These are phyloP conservation scores for Boletellus sp. DNA, from an alignment of 1,284 basidiomycete genomes.

Conservation along the genomic window DNA sequence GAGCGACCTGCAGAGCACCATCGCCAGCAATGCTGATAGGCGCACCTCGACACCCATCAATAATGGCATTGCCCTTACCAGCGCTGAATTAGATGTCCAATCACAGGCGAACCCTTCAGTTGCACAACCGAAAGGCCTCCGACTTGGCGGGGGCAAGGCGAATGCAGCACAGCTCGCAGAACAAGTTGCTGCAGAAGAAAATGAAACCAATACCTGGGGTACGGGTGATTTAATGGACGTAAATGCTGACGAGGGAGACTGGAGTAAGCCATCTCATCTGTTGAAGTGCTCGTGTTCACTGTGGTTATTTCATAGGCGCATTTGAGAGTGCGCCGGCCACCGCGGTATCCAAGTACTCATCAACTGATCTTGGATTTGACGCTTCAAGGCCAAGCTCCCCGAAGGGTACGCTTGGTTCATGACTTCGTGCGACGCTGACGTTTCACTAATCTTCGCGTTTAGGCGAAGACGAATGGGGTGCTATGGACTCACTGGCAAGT, in stretches of 20 bases:
- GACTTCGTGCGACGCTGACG: neutral
- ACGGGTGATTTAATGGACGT: slow-evolving; percentile 84
- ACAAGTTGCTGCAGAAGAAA: slow-evolving; percentile 48
- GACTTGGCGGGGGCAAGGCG: slow-evolving; percentile 59
- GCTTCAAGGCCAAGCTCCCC: slow-evolving; percentile 15
- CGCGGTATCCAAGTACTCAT: slow-evolving; percentile 26
- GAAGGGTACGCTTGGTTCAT: slow-evolving; percentile 10
- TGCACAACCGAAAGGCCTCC: slow-evolving; percentile 55
- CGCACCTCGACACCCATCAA: slow-evolving; percentile 34
- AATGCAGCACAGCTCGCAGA: slow-evolving; percentile 53
- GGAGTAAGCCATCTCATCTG: slow-evolving; percentile 57
- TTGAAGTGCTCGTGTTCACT: neutral
- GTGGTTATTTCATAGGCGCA: slow-evolving; percentile 49
- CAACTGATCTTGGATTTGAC: slow-evolving; percentile 23
- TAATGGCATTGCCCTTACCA: slow-evolving; percentile 7
- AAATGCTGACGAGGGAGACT: slow-evolving; percentile 87
- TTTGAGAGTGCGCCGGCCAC: slow-evolving; percentile 69
- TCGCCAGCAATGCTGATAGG: slow-evolving; percentile 41
- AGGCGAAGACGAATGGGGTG: slow-evolving; percentile 24
- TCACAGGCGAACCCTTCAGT: slow-evolving; percentile 12
- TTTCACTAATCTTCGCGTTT: neutral
- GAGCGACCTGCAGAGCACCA: slow-evolving; percentile 68
- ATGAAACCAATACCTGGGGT: slow-evolving; percentile 61
- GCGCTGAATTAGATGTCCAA: slow-evolving; percentile 11
- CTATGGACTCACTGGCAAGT: slow-evolving; percentile 13